phyloP scores from a whole-genome alignment of 164 flowering plant genomes.

The Vitis rotundifolia region DNA sequence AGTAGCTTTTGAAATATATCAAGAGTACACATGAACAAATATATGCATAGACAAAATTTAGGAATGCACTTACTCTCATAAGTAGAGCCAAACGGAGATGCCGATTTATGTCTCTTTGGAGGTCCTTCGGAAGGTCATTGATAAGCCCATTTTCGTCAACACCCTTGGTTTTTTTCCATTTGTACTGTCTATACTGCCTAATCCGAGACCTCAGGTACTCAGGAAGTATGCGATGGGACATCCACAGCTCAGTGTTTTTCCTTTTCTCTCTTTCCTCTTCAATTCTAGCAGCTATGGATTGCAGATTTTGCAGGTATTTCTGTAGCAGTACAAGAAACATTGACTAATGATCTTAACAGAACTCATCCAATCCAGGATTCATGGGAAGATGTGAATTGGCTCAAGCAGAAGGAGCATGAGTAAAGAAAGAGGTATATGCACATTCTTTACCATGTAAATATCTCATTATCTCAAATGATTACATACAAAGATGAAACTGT shows the following conservation, averaged over 20 bases:
- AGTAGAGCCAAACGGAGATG: conserved; percentile 14
- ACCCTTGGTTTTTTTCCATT: conserved; percentile 6
- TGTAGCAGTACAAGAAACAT: background rate
- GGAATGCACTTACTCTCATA: conserved; percentile 5
- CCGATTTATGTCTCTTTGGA: conserved; percentile 8
- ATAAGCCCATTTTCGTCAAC: conserved; percentile 11
- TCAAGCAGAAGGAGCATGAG: too few species aligned
- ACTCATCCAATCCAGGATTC: too few species aligned
- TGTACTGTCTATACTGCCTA: background rate
- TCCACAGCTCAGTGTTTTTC: conserved; percentile 3
- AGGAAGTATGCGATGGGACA: conserved; percentile 6
- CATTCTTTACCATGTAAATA: too few species aligned
- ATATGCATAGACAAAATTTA: background rate
- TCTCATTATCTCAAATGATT: background rate
- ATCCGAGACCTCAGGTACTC: conserved; percentile 1
- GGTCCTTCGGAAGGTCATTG: conserved; percentile 7
- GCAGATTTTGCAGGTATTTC: background rate
- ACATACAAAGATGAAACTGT: background rate
- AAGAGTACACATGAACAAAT: background rate
- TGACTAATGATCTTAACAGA: too few species aligned
- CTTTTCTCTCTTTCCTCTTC: conserved; percentile 4
- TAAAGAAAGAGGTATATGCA: too few species aligned
- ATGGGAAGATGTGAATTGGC: too few species aligned
- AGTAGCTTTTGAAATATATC: background rate
- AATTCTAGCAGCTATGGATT: background rate